Percentiles rank a stretch among this genome's conserved stretches.
These are phyloP conservation scores for Fusarium sp. DNA, from an alignment of 2,329 filamentous ascomycete genomes.

Conservation along the genomic window DNA sequence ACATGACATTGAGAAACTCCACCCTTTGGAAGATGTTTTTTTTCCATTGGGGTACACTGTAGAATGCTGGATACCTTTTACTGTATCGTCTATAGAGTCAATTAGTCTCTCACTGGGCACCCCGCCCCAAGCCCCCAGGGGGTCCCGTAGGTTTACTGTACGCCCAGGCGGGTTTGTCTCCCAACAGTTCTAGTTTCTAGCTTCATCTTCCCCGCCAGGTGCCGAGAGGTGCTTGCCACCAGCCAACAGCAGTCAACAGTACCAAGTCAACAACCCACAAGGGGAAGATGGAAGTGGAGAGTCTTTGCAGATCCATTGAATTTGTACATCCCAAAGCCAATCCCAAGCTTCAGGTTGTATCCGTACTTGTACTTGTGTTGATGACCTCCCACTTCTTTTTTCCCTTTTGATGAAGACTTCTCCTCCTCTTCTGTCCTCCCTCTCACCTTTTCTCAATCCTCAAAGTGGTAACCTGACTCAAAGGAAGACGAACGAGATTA, in stretches of 20 bases:
- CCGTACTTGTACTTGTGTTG: slow-evolving; percentile 39
- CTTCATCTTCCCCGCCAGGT: slow-evolving; percentile 39
- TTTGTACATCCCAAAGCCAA: slow-evolving; percentile 29
- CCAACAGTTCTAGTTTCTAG: slow-evolving; percentile 47
- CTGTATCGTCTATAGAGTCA: background rate
- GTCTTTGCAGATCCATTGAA: slow-evolving; percentile 32
- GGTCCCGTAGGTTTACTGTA: slow-evolving; percentile 22
- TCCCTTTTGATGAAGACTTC: slow-evolving; percentile 1
- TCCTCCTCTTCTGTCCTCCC: slow-evolving; percentile 5
- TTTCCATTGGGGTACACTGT: slow-evolving; percentile 40
- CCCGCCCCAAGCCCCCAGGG: slow-evolving; percentile 9
- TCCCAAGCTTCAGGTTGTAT: slow-evolving; percentile 27
- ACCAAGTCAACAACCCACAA: slow-evolving; percentile 37
- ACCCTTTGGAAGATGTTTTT: slow-evolving; percentile 4
- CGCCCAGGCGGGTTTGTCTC: slow-evolving; percentile 37
- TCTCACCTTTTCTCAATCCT: background rate
- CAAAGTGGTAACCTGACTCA: background rate
- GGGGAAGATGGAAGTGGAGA: slow-evolving; percentile 30
- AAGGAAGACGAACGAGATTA: slow-evolving; percentile 27
- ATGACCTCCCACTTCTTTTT: slow-evolving; percentile 35
- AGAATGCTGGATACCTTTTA: background rate
- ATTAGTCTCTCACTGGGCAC: slow-evolving; percentile 3
- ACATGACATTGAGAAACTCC: slow-evolving; percentile 4
- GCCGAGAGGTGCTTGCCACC: slow-evolving; percentile 41
- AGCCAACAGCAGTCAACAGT: slow-evolving; percentile 38